These are phyloP conservation scores for Xanthoparmelia taractica DNA, from an alignment of 495 filamentous ascomycete species.

Conservation along the genomic window DNA sequence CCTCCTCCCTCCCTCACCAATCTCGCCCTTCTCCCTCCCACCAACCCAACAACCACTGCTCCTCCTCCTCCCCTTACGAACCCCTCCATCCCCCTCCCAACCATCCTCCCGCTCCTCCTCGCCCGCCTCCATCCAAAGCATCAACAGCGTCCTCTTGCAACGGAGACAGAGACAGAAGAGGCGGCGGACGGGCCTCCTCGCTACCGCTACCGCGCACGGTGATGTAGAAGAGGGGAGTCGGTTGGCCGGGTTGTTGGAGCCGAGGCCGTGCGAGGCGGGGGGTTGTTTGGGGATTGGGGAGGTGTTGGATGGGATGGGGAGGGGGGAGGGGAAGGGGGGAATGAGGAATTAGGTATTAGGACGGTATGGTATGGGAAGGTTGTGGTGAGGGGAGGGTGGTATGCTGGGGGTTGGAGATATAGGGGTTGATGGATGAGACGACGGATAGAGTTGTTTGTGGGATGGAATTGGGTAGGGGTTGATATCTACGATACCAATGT, in stretches of 20 bases:
- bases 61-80: slow-evolving; percentile 26
- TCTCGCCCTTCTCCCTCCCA: slow-evolving; percentile 23
- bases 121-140: slow-evolving; percentile 27
- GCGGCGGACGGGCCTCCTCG: not conserved
- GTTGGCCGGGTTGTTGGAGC: slow-evolving; percentile 21
- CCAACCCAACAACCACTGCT: slow-evolving; percentile 16
- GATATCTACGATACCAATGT: not conserved
- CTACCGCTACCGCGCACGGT: not conserved
- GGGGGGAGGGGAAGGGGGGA: not conserved
- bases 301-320: slow-evolving; percentile 11
- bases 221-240: not conserved
- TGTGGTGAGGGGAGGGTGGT: no score
- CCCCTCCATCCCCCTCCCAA: slow-evolving; percentile 24
- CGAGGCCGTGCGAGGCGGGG: slow-evolving; percentile 11
- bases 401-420: no score
- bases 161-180: slow-evolving; percentile 10
- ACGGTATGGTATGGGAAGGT: no score
- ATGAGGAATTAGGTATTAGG: no score
- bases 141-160: slow-evolving; percentile 12
- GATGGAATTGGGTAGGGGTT: not conserved
- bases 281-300: slow-evolving; percentile 23
- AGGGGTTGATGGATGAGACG: no score
- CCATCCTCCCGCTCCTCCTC: slow-evolving; percentile 30
- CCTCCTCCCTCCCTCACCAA: slow-evolving; percentile 18
- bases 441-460: not conserved